These are phyloP conservation scores for Escovopsis sp. DNA, from an alignment of 2,329 filamentous ascomycete genomes.

Conservation along the genomic window DNA sequence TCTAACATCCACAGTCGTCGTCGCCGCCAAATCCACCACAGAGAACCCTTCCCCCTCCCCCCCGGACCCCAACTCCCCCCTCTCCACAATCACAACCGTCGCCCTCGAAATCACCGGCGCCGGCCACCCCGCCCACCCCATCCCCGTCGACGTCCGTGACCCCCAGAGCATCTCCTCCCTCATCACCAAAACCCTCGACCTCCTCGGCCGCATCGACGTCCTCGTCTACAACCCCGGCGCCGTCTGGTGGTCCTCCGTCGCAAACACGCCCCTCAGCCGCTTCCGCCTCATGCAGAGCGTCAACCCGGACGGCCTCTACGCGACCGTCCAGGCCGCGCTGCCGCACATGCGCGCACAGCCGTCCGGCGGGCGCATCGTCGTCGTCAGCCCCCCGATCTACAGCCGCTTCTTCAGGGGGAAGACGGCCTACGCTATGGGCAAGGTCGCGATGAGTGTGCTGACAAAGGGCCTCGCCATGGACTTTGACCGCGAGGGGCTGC, in stretches of 20 bases:
- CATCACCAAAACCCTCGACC: slow-evolving; percentile 39
- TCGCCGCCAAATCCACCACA: slow-evolving; percentile 62
- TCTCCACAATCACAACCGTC: slow-evolving; percentile 71
- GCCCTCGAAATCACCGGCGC: slow-evolving; percentile 54
- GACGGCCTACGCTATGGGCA: slow-evolving; percentile 67
- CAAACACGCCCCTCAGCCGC: slow-evolving; percentile 58
- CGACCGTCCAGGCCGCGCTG: slow-evolving; percentile 50
- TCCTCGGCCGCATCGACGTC: slow-evolving; percentile 52
- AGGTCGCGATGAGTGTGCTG: slow-evolving; percentile 69
- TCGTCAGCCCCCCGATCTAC: slow-evolving; percentile 76
- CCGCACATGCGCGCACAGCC: slow-evolving; percentile 42
- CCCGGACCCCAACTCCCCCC: slow-evolving; percentile 49
- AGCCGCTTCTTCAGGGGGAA: slow-evolving; percentile 75
- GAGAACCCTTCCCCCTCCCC: slow-evolving; percentile 40
- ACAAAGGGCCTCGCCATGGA: slow-evolving; percentile 77
- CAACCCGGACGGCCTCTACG: slow-evolving; percentile 65
- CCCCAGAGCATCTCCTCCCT: slow-evolving; percentile 45
- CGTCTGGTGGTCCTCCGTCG: slow-evolving; percentile 70
- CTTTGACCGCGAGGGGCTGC: slow-evolving; percentile 49
- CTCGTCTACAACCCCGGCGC: slow-evolving; percentile 74
- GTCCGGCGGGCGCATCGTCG: slow-evolving; percentile 46
- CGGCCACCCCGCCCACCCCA: slow-evolving; percentile 48
- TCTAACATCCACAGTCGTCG: slow-evolving; percentile 42
- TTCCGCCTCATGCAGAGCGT: slow-evolving; percentile 66
- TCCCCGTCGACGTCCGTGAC: slow-evolving; percentile 57